Evolutionary conservation across 805 yeast genomes (phyloP).

Genomic region (Torulaspora maleeae): DNA sequence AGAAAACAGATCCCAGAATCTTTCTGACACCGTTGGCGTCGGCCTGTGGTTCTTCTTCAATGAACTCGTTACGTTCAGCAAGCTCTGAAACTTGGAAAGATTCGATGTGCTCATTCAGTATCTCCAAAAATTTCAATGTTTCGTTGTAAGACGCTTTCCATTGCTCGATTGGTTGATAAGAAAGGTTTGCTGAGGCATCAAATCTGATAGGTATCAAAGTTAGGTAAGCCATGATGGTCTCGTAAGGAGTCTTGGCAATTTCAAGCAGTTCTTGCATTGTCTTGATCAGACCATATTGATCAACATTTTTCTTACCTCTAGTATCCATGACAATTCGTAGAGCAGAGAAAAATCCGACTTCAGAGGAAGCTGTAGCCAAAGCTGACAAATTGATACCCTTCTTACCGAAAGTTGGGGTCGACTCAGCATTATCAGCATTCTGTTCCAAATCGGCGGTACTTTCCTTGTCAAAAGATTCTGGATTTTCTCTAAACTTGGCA

Average conservation of each 20-base stretch:
- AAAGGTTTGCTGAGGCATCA: slow-evolving; percentile 63
- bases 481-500: slow-evolving; percentile 57
- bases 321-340: slow-evolving; percentile 74
- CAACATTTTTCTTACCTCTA: slow-evolving; percentile 94
- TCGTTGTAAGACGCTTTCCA: slow-evolving; percentile 73
- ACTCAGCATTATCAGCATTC: slow-evolving; percentile 28
- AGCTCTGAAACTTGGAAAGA: slow-evolving; percentile 70
- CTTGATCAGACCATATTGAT: slow-evolving; percentile 69
- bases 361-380: slow-evolving; percentile 34
- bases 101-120: slow-evolving; percentile 58
- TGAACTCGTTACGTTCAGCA: slow-evolving; percentile 65
- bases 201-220: slow-evolving; percentile 83
- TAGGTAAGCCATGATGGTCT: slow-evolving; percentile 70
- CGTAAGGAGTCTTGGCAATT: slow-evolving; percentile 58
- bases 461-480: slow-evolving; percentile 67
- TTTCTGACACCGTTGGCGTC: slow-evolving; percentile 60
- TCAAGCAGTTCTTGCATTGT: slow-evolving; percentile 58
- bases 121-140: slow-evolving; percentile 54
- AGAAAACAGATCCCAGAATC: slow-evolving; percentile 77
- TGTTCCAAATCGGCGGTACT: slow-evolving; percentile 34
- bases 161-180: slow-evolving; percentile 70
- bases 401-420: slow-evolving; percentile 35
- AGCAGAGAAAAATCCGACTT: slow-evolving; percentile 59
- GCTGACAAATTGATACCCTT: slow-evolving; percentile 31
- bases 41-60: slow-evolving; percentile 68